phyloP scores from a whole-genome alignment of 2,329 filamentous ascomycete species.

The Exophiala xenobiotica region DNA sequence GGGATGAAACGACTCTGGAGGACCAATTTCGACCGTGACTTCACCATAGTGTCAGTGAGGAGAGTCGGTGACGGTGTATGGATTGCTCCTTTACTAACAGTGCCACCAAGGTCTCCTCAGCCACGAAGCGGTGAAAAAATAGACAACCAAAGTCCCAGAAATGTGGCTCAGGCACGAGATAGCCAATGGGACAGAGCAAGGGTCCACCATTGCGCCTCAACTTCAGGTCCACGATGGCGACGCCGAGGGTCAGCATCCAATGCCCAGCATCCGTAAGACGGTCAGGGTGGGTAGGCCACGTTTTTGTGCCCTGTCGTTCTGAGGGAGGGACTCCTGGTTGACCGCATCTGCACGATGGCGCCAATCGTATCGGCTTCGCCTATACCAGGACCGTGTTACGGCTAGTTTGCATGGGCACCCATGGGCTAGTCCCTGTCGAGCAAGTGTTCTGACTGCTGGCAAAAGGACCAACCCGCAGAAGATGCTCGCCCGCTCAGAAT shows the following conservation, averaged over 20 bases:
- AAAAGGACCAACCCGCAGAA: slow-evolving; percentile 11
- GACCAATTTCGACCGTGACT: slow-evolving; percentile 6
- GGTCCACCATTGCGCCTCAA: slow-evolving; percentile 14
- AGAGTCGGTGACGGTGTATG: slow-evolving; percentile 6
- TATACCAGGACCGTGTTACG: slow-evolving; percentile 14
- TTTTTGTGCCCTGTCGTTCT: slow-evolving; percentile 12
- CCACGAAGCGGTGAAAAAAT: slow-evolving; percentile 20
- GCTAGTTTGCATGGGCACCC: too few species aligned
- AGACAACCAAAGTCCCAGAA: slow-evolving; percentile 3
- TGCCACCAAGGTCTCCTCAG: slow-evolving; percentile 4
- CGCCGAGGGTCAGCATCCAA: slow-evolving; percentile 14
- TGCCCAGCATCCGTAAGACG: not conserved
- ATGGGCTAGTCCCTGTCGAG: not conserved
- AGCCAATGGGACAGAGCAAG: slow-evolving; percentile 12
- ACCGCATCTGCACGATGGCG: slow-evolving; percentile 28
- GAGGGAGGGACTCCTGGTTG: slow-evolving; percentile 6
- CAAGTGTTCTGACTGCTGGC: slow-evolving; percentile 4
- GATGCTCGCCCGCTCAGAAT: slow-evolving; percentile 10
- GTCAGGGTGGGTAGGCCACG: slow-evolving; percentile 12
- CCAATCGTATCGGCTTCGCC: slow-evolving; percentile 28
- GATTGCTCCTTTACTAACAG: not conserved
- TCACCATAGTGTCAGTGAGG: slow-evolving; percentile 10
- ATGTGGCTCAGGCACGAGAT: slow-evolving; percentile 16
- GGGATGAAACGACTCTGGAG: not conserved
- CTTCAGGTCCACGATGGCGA: slow-evolving; percentile 8